Evolutionary conservation across 2,329 filamentous ascomycete genomes (phyloP).

Genomic region (Epichloe coenophiala): DNA sequence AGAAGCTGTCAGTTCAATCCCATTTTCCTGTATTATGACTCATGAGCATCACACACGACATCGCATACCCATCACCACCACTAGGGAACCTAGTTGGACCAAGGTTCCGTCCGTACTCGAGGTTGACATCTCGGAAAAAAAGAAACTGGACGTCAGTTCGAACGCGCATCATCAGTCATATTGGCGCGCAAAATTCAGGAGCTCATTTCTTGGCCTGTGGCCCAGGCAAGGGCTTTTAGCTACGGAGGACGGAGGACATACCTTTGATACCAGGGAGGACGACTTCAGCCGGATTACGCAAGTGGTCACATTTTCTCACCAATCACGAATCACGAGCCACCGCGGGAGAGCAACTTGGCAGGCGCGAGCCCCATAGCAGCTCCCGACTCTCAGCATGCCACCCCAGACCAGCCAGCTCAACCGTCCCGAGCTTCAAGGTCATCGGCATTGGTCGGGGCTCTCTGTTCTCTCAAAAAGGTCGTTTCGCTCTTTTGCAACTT

Average conservation of each 20-base stretch:
- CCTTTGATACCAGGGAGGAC: no score
- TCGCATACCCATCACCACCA: not conserved
- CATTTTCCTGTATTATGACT: not conserved
- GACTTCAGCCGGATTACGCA: no score
- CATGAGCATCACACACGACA: not conserved
- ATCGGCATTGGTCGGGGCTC: constrained; percentile 33
- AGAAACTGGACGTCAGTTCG: no score
- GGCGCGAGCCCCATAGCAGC: not conserved
- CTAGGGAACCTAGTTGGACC: not conserved
- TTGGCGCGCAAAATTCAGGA: no score
- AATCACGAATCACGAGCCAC: constrained; percentile 3
- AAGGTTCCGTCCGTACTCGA: not conserved
- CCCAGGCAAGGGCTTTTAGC: no score
- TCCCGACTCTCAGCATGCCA: constrained; percentile 4
- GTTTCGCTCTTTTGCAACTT: constrained; percentile 41
- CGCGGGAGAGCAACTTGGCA: not conserved
- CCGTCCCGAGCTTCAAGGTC: constrained; percentile 28
- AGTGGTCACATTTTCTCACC: not conserved
- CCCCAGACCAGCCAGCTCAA: constrained; percentile 9
- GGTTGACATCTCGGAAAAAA: no score
- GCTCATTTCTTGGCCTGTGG: no score
- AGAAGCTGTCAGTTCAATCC: not conserved
- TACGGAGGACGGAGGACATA: no score
- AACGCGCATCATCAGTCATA: no score
- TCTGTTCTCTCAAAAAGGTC: constrained; percentile 40